A percentile compares a stretch with the other conserved stretches of the same genome.
Conservation (phyloP, 1,139 yeast genomes). For the Taphrina wiesneri region DNA sequence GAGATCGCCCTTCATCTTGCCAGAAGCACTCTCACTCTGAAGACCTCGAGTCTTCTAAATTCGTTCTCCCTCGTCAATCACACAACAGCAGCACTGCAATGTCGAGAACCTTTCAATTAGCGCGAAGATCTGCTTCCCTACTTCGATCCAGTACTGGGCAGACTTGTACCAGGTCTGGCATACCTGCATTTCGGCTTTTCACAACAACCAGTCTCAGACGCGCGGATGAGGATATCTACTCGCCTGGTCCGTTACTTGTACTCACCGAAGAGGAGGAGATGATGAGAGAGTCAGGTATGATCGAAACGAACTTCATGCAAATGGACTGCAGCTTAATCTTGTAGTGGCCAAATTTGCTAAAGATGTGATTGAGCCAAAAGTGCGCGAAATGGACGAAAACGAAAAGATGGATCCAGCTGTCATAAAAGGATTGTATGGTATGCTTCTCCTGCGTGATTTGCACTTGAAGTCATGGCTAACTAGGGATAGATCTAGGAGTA, state of each 20-base stretch:
- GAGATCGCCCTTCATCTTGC: neutral
- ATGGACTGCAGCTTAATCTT: neutral
- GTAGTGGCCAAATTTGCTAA: slow-evolving; percentile 48
- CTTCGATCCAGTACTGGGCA: neutral
- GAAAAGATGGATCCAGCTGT: slow-evolving; percentile 49
- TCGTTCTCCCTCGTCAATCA: too few relatives aligned
- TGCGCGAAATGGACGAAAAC: slow-evolving; percentile 51
- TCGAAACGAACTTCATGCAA: neutral
- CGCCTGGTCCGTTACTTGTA: slow-evolving; percentile 27
- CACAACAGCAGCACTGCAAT: neutral
- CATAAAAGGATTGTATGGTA: slow-evolving; percentile 47
- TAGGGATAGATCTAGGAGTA: slow-evolving; percentile 10
- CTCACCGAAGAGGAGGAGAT: slow-evolving; percentile 34
- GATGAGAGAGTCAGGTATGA: slow-evolving; percentile 41
- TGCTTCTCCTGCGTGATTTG: neutral
- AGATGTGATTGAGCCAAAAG: slow-evolving; percentile 49
- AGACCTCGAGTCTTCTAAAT: too few relatives aligned
- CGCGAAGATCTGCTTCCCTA: neutral
- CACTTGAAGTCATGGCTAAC: neutral
- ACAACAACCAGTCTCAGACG: slow-evolving; percentile 12
- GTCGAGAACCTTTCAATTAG: slow-evolving; percentile 1
- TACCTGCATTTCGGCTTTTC: neutral
- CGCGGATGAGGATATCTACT: slow-evolving; percentile 11
- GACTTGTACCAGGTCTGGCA: neutral
- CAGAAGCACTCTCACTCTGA: too few relatives aligned